Evolutionary conservation across 2,329 filamentous ascomycete genomes (phyloP).

Genomic region (Verticillium albo-atrum): DNA sequence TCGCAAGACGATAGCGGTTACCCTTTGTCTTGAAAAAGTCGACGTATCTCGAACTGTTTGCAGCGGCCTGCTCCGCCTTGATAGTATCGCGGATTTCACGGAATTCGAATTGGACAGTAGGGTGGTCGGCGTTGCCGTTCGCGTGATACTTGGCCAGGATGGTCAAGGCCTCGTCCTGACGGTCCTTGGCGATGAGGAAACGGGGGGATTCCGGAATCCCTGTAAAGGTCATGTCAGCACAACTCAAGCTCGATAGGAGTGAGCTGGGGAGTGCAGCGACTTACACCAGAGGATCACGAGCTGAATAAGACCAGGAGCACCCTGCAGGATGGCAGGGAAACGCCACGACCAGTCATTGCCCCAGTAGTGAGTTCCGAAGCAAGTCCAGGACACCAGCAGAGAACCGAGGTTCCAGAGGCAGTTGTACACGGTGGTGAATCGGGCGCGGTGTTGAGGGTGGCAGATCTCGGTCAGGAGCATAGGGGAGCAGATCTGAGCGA

Average conservation of each 20-base stretch:
- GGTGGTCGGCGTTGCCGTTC: slow-evolving; percentile 35
- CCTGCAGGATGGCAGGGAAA: slow-evolving; percentile 58
- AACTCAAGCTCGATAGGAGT: neutral
- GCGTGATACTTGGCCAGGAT: slow-evolving; percentile 46
- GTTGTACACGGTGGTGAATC: slow-evolving; percentile 61
- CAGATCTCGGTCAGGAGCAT: slow-evolving; percentile 58
- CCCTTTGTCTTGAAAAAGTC: slow-evolving; percentile 59
- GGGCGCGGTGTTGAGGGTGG: slow-evolving; percentile 63
- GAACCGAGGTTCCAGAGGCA: slow-evolving; percentile 61
- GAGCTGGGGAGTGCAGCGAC: neutral
- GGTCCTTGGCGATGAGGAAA: slow-evolving; percentile 20
- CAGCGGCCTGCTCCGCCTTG: slow-evolving; percentile 35
- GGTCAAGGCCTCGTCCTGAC: slow-evolving; percentile 37
- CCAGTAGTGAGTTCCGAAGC: slow-evolving; percentile 57
- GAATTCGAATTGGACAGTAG: slow-evolving; percentile 43
- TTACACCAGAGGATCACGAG: slow-evolving; percentile 55
- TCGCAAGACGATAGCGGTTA: slow-evolving; percentile 58
- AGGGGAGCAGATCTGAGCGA: slow-evolving; percentile 60
- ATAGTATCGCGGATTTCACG: slow-evolving; percentile 46
- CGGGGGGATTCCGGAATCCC: slow-evolving; percentile 51
- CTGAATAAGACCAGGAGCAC: slow-evolving; percentile 56
- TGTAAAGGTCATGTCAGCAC: neutral
- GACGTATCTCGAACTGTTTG: slow-evolving; percentile 46
- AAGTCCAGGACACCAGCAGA: slow-evolving; percentile 53
- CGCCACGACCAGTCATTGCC: slow-evolving; percentile 62